Evolutionary conservation across 2,329 filamentous ascomycete species (phyloP), one percentile per base, ranked within the genome.

Genomic region (Colletotrichum sp.): DNA sequence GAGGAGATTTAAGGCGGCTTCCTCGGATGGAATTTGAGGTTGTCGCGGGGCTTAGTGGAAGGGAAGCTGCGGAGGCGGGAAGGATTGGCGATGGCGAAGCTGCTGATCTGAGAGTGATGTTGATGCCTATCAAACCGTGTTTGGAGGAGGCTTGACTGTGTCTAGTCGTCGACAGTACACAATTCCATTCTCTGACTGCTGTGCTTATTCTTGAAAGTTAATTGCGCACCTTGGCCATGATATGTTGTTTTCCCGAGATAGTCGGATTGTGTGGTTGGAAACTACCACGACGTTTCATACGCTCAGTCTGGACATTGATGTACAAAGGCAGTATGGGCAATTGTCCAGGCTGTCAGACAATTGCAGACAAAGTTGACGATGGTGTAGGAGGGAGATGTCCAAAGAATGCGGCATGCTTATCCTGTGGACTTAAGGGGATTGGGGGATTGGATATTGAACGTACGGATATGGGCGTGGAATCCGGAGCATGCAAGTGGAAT

Each of bases 1-100:
- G 77, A 80, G 73, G 72, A 79, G 39, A 78, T 80, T 32, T 79
- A 60, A 61, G n/a, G 30, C 34, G 22, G 34, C 9, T 36, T 36
- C 36, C 43, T 22, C 6, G 43, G 43, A 52, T 25, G 36, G 28
- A 13, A 52, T 36, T 32, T 8, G 18, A 27, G 36, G 55, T 22
- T 55, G 66, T 43, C 13, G 30, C 55, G 58, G 43, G 60, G 25
- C 18, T 48, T 15, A 62, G 64, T 70, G 71, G 12, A 66, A 32
- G 52, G 36, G 32, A 43, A 66, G 36, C 13, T 6, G 28, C 12
- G 55, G 39, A 52, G 65, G 22, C 58, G 34, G 39, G 43, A 74
- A 52, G 58, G 28, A 55, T 8, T 60, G 65, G 60, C 15, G 65
- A 74, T 43, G 69, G 27, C 13, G 27, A 66, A 6, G 58, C 58